Percentiles rank a stretch among this genome's conserved stretches.
phyloP scores from a whole-genome alignment of 2,329 filamentous ascomycete species.

The Ophiocordyceps camponoti-floridani region DNA sequence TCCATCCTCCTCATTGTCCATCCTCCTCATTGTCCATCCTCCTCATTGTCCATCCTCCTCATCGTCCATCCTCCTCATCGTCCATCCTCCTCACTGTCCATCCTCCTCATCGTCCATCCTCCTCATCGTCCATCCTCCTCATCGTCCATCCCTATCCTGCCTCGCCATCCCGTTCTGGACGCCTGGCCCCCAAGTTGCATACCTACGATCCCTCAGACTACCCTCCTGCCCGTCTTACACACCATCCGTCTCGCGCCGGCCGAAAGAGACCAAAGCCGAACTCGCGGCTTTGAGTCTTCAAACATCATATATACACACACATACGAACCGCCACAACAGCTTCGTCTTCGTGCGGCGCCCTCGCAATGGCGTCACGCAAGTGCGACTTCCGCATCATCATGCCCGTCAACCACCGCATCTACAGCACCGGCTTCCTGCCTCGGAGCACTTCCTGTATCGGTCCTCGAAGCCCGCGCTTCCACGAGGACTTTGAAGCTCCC shows the following conservation, averaged over 20 bases:
- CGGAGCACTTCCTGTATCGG: conserved; percentile 3
- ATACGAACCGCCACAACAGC: too few species aligned
- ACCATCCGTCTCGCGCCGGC: neutral
- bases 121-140: neutral
- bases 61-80: neutral
- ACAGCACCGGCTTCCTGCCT: neutral
- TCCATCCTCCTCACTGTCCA: neutral
- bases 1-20: neutral
- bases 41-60: neutral
- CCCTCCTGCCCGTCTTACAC: neutral
- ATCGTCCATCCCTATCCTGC: too few species aligned
- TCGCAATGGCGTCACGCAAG: neutral
- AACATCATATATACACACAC: neutral
- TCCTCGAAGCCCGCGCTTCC: conserved; percentile 17
- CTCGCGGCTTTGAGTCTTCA: neutral
- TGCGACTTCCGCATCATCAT: neutral
- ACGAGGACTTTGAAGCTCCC: conserved; percentile 19
- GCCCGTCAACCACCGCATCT: neutral
- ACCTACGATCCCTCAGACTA: neutral
- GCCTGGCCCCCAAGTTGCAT: neutral
- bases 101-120: neutral
- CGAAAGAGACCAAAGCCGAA: neutral
- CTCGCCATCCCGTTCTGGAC: neutral
- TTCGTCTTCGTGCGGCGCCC: neutral
- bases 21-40: neutral